These are phyloP conservation scores for Cercospora zeae-maydis DNA, from an alignment of 2,329 filamentous ascomycete species.

Conservation along the genomic window DNA sequence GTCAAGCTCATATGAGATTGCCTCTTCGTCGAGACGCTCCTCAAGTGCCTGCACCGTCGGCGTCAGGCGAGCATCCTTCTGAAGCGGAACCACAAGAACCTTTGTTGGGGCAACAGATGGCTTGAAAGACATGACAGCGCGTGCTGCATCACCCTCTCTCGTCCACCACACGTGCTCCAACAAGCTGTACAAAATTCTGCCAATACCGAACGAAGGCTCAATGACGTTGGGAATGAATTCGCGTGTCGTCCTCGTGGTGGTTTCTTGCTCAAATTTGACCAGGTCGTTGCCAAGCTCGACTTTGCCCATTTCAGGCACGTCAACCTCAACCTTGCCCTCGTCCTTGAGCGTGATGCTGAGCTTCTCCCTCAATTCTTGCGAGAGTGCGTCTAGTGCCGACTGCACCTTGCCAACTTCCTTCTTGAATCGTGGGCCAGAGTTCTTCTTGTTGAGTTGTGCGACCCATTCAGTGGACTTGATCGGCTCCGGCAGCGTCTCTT, in stretches of 20 bases:
- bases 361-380: conserved; percentile 77
- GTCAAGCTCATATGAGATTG: conserved; percentile 81
- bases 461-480: conserved; percentile 81
- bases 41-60: conserved; percentile 72
- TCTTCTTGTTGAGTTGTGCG: conserved; percentile 87
- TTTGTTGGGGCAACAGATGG: conserved; percentile 85
- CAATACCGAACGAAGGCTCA: conserved; percentile 96
- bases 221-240: conserved; percentile 86
- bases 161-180: conserved; percentile 97
- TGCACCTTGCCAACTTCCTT: conserved; percentile 88
- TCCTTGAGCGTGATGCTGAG: conserved; percentile 70
- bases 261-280: conserved; percentile 78
- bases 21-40: conserved; percentile 68
- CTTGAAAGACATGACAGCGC: conserved; percentile 74
- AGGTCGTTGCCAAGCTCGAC: conserved; percentile 77
- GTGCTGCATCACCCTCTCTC: conserved; percentile 76
- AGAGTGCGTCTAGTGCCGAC: conserved; percentile 68
- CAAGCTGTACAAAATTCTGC: conserved; percentile 85
- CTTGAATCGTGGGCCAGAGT: conserved; percentile 92
- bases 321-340: conserved; percentile 70
- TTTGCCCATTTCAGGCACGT: conserved; percentile 65
- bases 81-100: conserved; percentile 87
- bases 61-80: conserved; percentile 73
- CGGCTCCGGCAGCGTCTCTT: conserved; percentile 75
- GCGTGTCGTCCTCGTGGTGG: conserved; percentile 74